Evolutionary conservation across 2,329 filamentous ascomycete genomes (phyloP), one percentile per base, ranked within the genome.

Genomic region (Phialophora chinensis): DNA sequence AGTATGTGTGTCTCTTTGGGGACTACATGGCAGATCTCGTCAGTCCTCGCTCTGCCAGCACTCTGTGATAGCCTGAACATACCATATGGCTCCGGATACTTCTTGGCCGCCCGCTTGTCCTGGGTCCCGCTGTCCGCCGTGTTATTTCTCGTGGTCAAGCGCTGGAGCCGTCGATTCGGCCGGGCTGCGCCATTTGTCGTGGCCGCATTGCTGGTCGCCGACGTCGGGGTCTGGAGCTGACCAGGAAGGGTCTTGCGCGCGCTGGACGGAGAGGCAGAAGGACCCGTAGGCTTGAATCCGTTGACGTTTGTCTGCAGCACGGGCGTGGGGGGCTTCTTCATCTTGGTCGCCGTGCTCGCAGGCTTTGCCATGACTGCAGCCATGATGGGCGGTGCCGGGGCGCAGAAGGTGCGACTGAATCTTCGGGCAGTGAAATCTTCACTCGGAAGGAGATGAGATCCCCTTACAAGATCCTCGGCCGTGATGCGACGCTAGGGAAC

Each of bases 1-100:
- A 98, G 83, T 56, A 98, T 92, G 73, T 95, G 91, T 14, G 85
- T 80, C 67, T 89, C 87, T 33, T 88, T 90, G 76, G 90, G 86
- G 52, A 94, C 92, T 93, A 62, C 60, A 47, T 73, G 60, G 27
- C n/a, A 31, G 27, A 17, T 2, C 27, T 14, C 14, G 65, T 66
- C 38, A 65, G 57, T 52, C 27, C 63, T 27, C 23, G 56, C 47
- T 61, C 33, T 10, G 31, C n/a, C 33, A 35, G 52, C 25, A n/a
- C 20, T 38, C 17, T 7, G 20, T 10, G 10, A 27, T 5, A 25
- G n/a, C 11, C 6, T 29, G 27, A 50, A 70, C 79, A 71, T 72
- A 83, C 81, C 81, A 75, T 81, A 81, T 61, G 81, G 81, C 68
- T 82, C 81, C 11, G 79, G 77, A 35, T 75, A 75, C 62, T 74